Evolutionary conservation across 169 alveolate genomes (phyloP), one percentile per base, ranked within the genome.

Genomic region (Plasmodium inui): DNA sequence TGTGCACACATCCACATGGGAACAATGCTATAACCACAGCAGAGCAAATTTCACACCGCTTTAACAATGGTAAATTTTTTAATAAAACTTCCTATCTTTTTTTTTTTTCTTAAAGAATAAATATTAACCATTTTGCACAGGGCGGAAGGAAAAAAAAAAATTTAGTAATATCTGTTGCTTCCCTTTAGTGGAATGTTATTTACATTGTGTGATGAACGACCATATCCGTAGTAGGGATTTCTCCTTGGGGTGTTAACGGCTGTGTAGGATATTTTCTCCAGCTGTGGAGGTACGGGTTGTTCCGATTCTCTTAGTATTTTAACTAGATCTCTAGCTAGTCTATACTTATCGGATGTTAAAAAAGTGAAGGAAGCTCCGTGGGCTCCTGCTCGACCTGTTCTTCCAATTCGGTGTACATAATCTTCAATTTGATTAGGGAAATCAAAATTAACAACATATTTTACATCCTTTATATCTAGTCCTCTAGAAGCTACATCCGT

Each of bases 401-500:
- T 95, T 22, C 99, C 99, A 37, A 99, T 99, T 85, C 99, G 97
- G 92, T 99, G 99, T 28, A 99, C 98, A 92, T 99, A 99, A 95
- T 98, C 99, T 97, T 99, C 99, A 22, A 98, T 98, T 72, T 98
- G 98, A 91, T 96, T 97, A 12, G 99, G 99, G 97, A 99, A 98
- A 93, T 99, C 99, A 96, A 98, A 99, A 97, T 99, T 99, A 41
- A 99, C 97, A 14, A 99, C 99, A 92, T 95, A 97, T 90, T 97
- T 98, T 83, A 98, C 98, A 84, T 98, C 99, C 82, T 99, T 99
- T 70, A 99, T 99, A 95, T 99, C 99, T 76, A 99, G 95, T 28
- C 99, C 99, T 84, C 99, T 97, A 44, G 99, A 97, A 14, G 99
- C 99, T 4, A 99, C 99, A 95, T 99, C 99, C 0, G 99, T 99